phyloP scores from a whole-genome alignment of 768 basidiomycete species.

The Tricholoma hemisulphureum region DNA sequence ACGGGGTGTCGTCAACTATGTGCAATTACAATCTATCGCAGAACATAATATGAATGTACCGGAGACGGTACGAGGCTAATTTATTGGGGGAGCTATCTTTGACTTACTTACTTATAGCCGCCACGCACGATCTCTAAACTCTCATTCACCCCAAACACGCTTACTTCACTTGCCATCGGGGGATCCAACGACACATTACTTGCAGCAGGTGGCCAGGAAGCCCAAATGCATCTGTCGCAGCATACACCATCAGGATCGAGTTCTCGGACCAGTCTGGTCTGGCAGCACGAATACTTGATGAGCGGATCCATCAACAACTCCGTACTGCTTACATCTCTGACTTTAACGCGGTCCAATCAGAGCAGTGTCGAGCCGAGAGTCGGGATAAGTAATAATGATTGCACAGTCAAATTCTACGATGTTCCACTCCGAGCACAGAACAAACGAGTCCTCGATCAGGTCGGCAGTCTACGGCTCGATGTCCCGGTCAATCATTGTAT shows the following conservation, averaged over 20 bases:
- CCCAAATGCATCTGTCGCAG: constrained; percentile 65
- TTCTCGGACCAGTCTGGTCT: constrained; percentile 33
- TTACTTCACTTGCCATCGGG: constrained; percentile 54
- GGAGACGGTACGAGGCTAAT: constrained; percentile 39
- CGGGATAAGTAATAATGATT: constrained; percentile 85
- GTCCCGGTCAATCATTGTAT: constrained; percentile 82
- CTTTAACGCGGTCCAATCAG: constrained; percentile 56
- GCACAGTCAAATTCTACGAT: constrained; percentile 77
- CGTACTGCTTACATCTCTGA: constrained; percentile 63
- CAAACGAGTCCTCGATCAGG: constrained; percentile 44
- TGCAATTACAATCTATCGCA: constrained; percentile 50
- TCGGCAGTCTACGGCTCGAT: constrained; percentile 54
- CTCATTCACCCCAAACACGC: constrained; percentile 60
- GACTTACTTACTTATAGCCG: constrained; percentile 26
- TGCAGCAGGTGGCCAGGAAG: constrained; percentile 74
- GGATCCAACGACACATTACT: constrained; percentile 56
- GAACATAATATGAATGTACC: constrained; percentile 58
- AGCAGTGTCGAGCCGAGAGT: constrained; percentile 74
- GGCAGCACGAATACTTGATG: constrained; percentile 57
- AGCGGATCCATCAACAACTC: constrained; percentile 81
- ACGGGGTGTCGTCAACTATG: constrained; percentile 63
- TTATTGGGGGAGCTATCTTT: constrained; percentile 10
- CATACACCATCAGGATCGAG: constrained; percentile 33
- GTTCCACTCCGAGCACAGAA: constrained; percentile 52
- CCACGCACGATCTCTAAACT: constrained; percentile 53